Percentiles rank a stretch among this genome's conserved stretches.
phyloP scores from a whole-genome alignment of 306 rosid genomes.

The Corylus avellana region DNA sequence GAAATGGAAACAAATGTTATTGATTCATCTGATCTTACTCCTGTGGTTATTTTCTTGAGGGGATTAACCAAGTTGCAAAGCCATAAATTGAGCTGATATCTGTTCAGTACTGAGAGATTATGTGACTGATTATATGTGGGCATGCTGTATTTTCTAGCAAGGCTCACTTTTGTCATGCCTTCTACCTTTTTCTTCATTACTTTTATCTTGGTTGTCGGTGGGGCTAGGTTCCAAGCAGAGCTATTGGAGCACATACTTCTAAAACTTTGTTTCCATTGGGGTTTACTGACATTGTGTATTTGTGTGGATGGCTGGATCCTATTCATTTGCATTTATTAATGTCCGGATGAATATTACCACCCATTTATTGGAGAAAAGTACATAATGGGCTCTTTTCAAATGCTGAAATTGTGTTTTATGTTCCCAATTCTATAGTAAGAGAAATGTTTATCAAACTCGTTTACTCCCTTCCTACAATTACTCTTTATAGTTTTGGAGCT shows the following conservation, averaged over 20 bases:
- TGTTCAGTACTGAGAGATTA: background rate
- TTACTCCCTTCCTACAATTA: slow-evolving; percentile 6
- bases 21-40: no score
- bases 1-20: no score
- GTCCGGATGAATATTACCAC: background rate
- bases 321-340: background rate
- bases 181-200: background rate
- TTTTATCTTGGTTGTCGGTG: background rate
- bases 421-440: background rate
- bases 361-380: no score
- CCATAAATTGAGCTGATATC: background rate
- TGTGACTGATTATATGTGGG: background rate
- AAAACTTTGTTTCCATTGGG: background rate
- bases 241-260: background rate
- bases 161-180: background rate
- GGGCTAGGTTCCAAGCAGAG: background rate
- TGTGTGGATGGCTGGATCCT: background rate
- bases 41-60: background rate
- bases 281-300: background rate
- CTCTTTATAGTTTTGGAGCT: slow-evolving; percentile 3
- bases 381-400: no score
- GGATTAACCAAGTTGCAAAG: background rate
- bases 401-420: background rate
- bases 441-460: background rate
- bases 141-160: background rate